A percentile compares a stretch with the other conserved stretches of the same genome.
Conservation (phyloP, 768 basidiomycete genomes). For the Sistotremastrum suecicum region DNA sequence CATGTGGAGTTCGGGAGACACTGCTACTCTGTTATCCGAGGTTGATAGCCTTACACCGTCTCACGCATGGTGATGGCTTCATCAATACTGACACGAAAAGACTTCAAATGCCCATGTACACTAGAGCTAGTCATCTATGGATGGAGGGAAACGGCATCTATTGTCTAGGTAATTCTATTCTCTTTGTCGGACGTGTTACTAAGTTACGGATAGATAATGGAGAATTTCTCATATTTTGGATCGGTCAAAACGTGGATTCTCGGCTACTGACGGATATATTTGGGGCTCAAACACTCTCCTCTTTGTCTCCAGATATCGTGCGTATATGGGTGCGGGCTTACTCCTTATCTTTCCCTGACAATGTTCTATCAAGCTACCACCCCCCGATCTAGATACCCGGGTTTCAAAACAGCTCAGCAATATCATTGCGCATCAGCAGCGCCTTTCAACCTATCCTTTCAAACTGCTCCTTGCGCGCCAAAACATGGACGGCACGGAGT, state of each 20-base stretch:
- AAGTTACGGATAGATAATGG: conserved; percentile 60
- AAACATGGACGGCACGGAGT: conserved; percentile 82
- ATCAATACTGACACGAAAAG: conserved; percentile 42
- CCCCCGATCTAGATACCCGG: conserved; percentile 58
- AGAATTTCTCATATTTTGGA: conserved; percentile 78
- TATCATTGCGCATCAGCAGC: conserved; percentile 58
- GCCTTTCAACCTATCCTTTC: conserved; percentile 30
- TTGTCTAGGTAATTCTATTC: conserved; percentile 52
- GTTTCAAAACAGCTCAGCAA: conserved; percentile 79
- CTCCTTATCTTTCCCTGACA: not conserved
- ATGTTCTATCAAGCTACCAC: conserved; percentile 31
- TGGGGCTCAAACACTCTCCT: conserved; percentile 64
- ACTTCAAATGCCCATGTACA: conserved; percentile 56
- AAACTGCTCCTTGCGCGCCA: conserved; percentile 76
- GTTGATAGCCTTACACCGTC: conserved; percentile 76
- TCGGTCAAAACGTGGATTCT: conserved; percentile 71
- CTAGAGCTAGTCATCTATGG: conserved; percentile 58
- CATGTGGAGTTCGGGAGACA: conserved; percentile 51
- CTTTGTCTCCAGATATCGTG: conserved; percentile 59
- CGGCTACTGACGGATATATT: conserved; percentile 74
- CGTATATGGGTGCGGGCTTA: conserved; percentile 9
- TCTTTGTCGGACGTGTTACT: conserved; percentile 2
- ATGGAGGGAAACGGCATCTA: conserved; percentile 93
- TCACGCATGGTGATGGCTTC: conserved; percentile 32
- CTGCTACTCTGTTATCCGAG: conserved; percentile 81